A percentile compares a stretch with the other conserved stretches of the same genome.
Conservation (phyloP, 192 early-diverging fungal genomes). For the Coemansia sp. region DNA sequence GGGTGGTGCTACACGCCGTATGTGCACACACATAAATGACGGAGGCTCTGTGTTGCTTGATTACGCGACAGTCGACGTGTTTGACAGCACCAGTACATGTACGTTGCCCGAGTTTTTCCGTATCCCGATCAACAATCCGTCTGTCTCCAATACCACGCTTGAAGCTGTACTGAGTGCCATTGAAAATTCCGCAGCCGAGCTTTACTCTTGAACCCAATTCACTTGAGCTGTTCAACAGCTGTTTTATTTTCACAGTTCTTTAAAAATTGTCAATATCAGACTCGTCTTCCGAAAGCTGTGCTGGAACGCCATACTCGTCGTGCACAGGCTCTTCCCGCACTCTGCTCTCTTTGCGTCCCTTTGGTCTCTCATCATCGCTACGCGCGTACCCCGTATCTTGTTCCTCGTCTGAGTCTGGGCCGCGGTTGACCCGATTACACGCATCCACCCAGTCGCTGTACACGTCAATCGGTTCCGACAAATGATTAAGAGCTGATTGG, state of each 20-base stretch:
- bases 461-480: conserved; percentile 83
- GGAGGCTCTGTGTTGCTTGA: conserved; percentile 68
- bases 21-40: conserved; percentile 43
- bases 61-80: conserved; percentile 56
- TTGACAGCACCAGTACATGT: conserved; percentile 3
- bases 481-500: conserved; percentile 66
- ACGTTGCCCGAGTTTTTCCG: conserved; percentile 66
- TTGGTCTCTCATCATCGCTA: not conserved
- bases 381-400: not conserved
- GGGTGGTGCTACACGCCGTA: conserved; percentile 54
- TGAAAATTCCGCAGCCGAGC: conserved; percentile 39
- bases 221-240: too few species aligned
- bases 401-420: too few species aligned
- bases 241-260: not conserved
- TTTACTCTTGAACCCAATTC: not conserved
- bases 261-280: conserved; percentile 41
- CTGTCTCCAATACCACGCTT: conserved; percentile 54
- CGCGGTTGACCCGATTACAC: conserved; percentile 59
- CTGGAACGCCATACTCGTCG: conserved; percentile 30
- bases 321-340: not conserved
- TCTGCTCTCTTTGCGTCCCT: not conserved
- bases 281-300: conserved; percentile 32
- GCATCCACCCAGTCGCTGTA: conserved; percentile 91
- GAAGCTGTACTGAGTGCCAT: conserved; percentile 57
- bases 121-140: conserved; percentile 67